These are phyloP conservation scores for Piedraia hortae DNA, from an alignment of 2,329 filamentous ascomycete genomes.

Conservation along the genomic window DNA sequence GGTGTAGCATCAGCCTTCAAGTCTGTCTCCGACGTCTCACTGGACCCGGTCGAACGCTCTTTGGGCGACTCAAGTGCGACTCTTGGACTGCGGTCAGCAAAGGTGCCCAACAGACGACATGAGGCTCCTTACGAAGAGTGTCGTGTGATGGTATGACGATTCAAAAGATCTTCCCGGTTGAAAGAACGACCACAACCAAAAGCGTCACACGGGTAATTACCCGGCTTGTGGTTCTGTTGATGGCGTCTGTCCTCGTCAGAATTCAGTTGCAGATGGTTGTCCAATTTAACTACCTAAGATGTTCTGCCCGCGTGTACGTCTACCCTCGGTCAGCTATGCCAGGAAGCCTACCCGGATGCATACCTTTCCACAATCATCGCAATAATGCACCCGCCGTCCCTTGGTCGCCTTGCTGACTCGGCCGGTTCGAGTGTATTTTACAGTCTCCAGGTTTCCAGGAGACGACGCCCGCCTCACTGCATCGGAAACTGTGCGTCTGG, in stretches of 20 bases:
- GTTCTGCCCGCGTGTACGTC: constrained; percentile 22
- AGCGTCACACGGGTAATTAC: constrained; percentile 15
- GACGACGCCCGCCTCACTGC: no score
- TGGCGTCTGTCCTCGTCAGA: constrained; percentile 18
- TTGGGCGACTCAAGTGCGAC: no score
- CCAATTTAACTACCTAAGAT: constrained; percentile 18
- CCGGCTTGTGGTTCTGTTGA: constrained; percentile 19
- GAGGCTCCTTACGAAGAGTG: neutral
- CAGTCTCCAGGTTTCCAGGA: constrained; percentile 5
- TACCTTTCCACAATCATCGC: constrained; percentile 20
- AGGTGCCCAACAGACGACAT: no score
- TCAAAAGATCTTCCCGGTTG: constrained; percentile 18
- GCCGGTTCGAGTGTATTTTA: constrained; percentile 19
- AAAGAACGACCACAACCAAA: constrained; percentile 18
- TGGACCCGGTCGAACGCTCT: no score
- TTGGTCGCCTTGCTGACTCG: constrained; percentile 22
- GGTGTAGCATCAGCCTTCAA: no score
- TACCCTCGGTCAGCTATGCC: constrained; percentile 9
- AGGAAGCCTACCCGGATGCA: constrained; percentile 1
- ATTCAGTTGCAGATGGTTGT: no score
- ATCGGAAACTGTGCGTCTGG: no score
- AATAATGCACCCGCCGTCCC: constrained; percentile 18
- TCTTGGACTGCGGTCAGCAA: no score
- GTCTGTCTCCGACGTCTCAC: no score
- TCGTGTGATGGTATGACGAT: constrained; percentile 12